These are phyloP conservation scores for Otatea glauca DNA, from an alignment of 176 grass and related monocot species.

Conservation along the genomic window DNA sequence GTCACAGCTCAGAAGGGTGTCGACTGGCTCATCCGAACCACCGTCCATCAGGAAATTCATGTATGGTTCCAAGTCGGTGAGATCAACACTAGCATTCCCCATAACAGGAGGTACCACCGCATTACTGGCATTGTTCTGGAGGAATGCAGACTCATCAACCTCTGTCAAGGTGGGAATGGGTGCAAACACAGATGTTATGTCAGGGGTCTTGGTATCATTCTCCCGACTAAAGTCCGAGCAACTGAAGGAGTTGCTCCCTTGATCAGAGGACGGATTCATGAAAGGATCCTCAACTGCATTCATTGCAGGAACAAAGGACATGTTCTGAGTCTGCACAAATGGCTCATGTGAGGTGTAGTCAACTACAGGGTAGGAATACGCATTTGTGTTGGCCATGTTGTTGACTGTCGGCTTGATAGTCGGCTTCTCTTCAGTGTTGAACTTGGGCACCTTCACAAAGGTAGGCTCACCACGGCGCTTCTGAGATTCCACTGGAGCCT, in stretches of 20 bases:
- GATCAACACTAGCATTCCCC: conserved; percentile 35
- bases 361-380: conserved; percentile 38
- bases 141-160: conserved; percentile 33
- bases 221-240: conserved; percentile 52
- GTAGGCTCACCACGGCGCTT: conserved; percentile 23
- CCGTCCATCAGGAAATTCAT: conserved; percentile 69
- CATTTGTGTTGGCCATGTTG: conserved; percentile 36
- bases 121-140: conserved; percentile 22
- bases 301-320: conserved; percentile 28
- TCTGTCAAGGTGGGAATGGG: conserved; percentile 34
- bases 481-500: conserved; percentile 37
- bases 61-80: conserved; percentile 62
- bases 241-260: conserved; percentile 70
- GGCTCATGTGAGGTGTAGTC: conserved; percentile 40
- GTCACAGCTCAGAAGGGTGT: conserved; percentile 56
- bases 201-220: conserved; percentile 48
- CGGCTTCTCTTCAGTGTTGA: conserved; percentile 41
- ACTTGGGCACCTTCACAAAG: conserved; percentile 18
- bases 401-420: conserved; percentile 18
- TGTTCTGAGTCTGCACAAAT: conserved; percentile 41
- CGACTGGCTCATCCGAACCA: conserved; percentile 54
- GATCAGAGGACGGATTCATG: conserved; percentile 66
- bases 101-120: conserved; percentile 23
- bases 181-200: conserved; percentile 46
- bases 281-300: conserved; percentile 42